Base-by-base conservation (phyloP, 2,329 filamentous ascomycete genomes). In the Dactylonectria estremocensis region DNA sequence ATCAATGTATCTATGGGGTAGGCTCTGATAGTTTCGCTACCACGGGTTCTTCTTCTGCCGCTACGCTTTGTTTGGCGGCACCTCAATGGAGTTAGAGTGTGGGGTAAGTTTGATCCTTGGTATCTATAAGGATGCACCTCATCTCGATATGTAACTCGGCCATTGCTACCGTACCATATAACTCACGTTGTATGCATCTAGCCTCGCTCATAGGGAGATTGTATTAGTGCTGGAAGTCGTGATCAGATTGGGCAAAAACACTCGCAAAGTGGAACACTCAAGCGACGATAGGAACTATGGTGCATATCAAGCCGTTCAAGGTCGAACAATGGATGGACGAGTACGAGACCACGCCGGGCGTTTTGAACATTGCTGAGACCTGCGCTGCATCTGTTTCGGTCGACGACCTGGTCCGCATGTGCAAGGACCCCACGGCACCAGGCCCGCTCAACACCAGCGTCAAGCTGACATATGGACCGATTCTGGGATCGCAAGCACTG, bases 331-430 rank as follows among this genome's bases (percentile, higher is more conserved):
- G 89, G 89, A 91, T 91, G 88, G 87, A 90, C 79, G 80, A 83
- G 61, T 89, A 89, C 70, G 88, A 91, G 77, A 83, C 74, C 9
- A 89, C 85, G 3, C 86, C 87, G 0, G 84, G 83, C 5, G 85
- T 88, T 2, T 77, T 91, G 78, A 95, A 97, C 79, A 88, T 95
- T 55, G 92, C 93, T 64, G 93, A 95, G 80, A 95, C 93, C 1
- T 95, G 93, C 77, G 92, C 89, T 63, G 89, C 91, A 2, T 94
- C 92, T 3, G 84, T 95, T 22, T 95, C 93, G 0, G 82, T 95
- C 66, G 86, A 92, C 24, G 88, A 95, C 54, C 85, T 95, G 3
- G 81, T 86, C 10, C 80, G 80, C 0, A 80, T 95, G 28, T 90
- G 83, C 65, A 87, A 88, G 50, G 86, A 90, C 72, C 86, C 88